These are phyloP conservation scores for Lactifluus hygrophoroides DNA, from an alignment of 768 basidiomycete genomes.

Conservation along the genomic window DNA sequence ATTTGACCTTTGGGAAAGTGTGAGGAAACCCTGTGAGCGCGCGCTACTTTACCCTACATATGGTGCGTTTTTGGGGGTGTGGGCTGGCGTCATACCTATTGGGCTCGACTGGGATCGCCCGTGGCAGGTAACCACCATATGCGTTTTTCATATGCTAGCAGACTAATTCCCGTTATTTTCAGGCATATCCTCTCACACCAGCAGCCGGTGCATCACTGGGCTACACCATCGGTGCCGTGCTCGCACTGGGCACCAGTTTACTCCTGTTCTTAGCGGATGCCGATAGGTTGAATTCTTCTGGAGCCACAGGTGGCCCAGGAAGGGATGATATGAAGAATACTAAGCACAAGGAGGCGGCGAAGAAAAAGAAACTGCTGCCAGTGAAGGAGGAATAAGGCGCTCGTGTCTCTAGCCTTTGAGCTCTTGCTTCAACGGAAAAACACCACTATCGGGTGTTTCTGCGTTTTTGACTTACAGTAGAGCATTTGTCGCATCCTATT, in stretches of 20 bases:
- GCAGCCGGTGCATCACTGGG: conserved; percentile 65
- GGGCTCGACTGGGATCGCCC: conserved; percentile 96
- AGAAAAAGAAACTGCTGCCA: background rate
- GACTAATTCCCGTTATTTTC: conserved; percentile 4
- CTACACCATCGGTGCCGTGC: conserved; percentile 51
- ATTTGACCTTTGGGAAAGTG: conserved; percentile 28
- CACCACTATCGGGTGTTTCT: too few relatives aligned
- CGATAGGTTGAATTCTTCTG: background rate
- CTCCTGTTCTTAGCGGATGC: conserved; percentile 24
- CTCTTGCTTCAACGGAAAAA: too few relatives aligned
- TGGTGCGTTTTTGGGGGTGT: conserved; percentile 65
- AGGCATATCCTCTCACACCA: conserved; percentile 82
- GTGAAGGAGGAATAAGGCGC: background rate
- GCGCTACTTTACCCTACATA: conserved; percentile 71
- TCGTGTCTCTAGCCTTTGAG: too few relatives aligned
- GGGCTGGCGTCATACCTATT: conserved; percentile 76
- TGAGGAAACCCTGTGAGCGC: conserved; percentile 61
- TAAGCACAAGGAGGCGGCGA: conserved; percentile 3
- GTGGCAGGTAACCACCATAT: conserved; percentile 65
- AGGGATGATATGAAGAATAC: background rate
- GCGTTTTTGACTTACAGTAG: too few relatives aligned
- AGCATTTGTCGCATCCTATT: too few relatives aligned
- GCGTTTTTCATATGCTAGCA: background rate
- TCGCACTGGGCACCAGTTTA: conserved; percentile 40
- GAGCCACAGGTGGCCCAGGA: background rate